Evolutionary conservation across 306 rosid genomes (phyloP).

Genomic region (Crataegus laevigata): DNA sequence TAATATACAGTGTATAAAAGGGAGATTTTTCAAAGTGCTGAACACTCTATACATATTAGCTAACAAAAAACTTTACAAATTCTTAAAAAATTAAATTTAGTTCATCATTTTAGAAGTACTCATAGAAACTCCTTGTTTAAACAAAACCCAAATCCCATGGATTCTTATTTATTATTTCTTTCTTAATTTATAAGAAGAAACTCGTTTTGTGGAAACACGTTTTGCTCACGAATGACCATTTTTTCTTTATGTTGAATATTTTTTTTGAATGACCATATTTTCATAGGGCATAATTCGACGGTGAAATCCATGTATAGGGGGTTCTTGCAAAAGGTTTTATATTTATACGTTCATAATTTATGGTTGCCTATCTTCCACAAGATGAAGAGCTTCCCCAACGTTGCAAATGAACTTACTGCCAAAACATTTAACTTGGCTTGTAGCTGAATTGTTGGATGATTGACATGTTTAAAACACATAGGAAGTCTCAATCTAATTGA

Average conservation of each 20-base stretch:
- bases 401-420: background rate
- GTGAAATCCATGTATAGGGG: background rate
- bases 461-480: background rate
- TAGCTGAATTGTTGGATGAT: background rate
- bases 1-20: too few species aligned
- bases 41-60: background rate
- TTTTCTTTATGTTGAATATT: background rate
- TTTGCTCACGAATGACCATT: background rate
- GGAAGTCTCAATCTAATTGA: background rate
- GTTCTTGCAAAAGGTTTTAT: background rate
- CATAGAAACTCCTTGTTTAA: too few species aligned
- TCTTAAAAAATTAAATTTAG: too few species aligned
- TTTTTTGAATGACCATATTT: too few species aligned
- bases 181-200: background rate
- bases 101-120: too few species aligned
- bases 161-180: too few species aligned
- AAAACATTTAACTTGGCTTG: background rate
- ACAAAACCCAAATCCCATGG: background rate
- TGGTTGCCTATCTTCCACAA: background rate
- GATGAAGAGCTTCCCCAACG: background rate
- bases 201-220: background rate
- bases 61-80: too few species aligned
- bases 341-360: background rate
- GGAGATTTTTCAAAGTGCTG: too few species aligned
- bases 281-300: background rate